Conservation (phyloP, 2,329 filamentous ascomycete genomes). For the Hypoxylon sp. region DNA sequence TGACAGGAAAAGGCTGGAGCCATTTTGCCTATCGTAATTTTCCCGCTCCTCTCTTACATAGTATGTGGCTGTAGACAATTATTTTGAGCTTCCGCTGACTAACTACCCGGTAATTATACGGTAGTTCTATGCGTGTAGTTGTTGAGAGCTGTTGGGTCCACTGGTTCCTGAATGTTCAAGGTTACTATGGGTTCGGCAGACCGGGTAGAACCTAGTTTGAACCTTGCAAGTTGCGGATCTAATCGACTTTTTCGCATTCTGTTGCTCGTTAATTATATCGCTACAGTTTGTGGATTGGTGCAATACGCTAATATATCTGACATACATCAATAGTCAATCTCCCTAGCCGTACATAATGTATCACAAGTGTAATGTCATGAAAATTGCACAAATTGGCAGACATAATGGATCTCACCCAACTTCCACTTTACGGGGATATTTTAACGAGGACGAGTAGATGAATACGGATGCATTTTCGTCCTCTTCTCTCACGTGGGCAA, state of each 20-base stretch:
- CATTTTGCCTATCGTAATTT: slow-evolving; percentile 33
- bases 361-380: slow-evolving; percentile 7
- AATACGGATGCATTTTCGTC: slow-evolving; percentile 35
- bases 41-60: slow-evolving; percentile 23
- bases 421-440: slow-evolving; percentile 24
- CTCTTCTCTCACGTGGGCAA: slow-evolving; percentile 34
- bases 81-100: slow-evolving; percentile 18
- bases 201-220: slow-evolving; percentile 14
- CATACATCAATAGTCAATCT: slow-evolving; percentile 23
- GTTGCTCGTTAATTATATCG: slow-evolving; percentile 12
- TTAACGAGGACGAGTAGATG: slow-evolving; percentile 14
- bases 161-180: slow-evolving; percentile 27
- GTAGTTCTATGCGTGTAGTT: slow-evolving; percentile 17
- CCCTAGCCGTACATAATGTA: slow-evolving; percentile 3
- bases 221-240: slow-evolving; percentile 5
- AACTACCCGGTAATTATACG: background rate
- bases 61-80: slow-evolving; percentile 18
- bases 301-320: slow-evolving; percentile 21
- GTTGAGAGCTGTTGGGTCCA: slow-evolving; percentile 21
- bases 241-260: slow-evolving; percentile 28
- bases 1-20: slow-evolving; percentile 24
- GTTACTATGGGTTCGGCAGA: slow-evolving; percentile 27
- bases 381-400: slow-evolving; percentile 9
- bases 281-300: background rate
- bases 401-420: slow-evolving; percentile 14